A percentile compares a stretch with the other conserved stretches of the same genome.
These are phyloP conservation scores for Diaporthe australafricana DNA, from an alignment of 2,329 filamentous ascomycete species.

Conservation along the genomic window DNA sequence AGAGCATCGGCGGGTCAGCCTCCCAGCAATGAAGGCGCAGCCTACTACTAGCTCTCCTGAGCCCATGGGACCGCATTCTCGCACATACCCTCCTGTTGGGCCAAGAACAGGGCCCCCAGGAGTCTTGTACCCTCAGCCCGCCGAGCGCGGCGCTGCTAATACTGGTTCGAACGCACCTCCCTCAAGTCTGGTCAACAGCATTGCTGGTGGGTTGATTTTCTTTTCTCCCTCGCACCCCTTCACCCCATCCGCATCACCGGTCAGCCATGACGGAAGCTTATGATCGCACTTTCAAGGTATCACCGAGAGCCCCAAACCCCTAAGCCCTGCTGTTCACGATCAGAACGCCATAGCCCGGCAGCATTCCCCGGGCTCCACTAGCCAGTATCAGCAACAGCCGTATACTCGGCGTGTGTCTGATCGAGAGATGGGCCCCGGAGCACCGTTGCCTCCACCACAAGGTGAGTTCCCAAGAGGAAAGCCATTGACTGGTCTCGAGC, in stretches of 20 bases:
- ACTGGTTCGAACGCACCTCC: constrained; percentile 65
- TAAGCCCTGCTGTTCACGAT: constrained; percentile 74
- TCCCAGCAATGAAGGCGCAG: constrained; percentile 80
- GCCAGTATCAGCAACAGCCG: constrained; percentile 74
- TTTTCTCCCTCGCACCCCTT: neutral
- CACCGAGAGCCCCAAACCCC: constrained; percentile 88
- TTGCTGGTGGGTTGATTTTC: constrained; percentile 51
- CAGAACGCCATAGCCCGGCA: constrained; percentile 60
- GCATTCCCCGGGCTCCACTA: constrained; percentile 73
- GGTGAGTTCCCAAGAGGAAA: constrained; percentile 55
- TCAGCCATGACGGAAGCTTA: constrained; percentile 57
- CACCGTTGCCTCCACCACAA: constrained; percentile 51
- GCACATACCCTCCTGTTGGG: constrained; percentile 83
- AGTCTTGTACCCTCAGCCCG: constrained; percentile 72
- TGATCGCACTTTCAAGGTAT: constrained; percentile 80
- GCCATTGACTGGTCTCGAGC: constrained; percentile 50
- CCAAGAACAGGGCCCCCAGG: constrained; percentile 59
- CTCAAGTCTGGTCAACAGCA: constrained; percentile 58
- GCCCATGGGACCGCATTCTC: constrained; percentile 70
- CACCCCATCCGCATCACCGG: constrained; percentile 54
- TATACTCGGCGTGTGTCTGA: constrained; percentile 69
- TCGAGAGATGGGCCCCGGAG: constrained; percentile 64
- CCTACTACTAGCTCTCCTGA: constrained; percentile 71
- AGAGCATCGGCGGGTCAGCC: constrained; percentile 72
- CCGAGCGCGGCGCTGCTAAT: constrained; percentile 62